Conservation (phyloP, 306 rosid genomes). For the Vicia villosa region DNA sequence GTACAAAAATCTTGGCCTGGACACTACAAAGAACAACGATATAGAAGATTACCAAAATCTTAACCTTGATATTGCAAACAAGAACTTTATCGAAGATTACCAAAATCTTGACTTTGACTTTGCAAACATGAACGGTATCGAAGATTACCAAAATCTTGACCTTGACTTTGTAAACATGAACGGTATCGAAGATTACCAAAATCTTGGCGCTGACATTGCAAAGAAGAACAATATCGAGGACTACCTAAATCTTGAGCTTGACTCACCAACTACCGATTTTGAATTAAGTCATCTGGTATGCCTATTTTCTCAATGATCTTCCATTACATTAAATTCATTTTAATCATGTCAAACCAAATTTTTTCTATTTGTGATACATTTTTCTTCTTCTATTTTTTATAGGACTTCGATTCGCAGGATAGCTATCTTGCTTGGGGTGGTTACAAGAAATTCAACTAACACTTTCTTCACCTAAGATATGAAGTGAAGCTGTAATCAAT, state of each 20-base stretch:
- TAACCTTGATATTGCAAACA: neutral
- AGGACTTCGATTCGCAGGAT: conserved; percentile 72
- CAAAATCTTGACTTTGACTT: conserved; percentile 59
- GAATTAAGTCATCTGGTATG: conserved; percentile 78
- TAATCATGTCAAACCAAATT: neutral
- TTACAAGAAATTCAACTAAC: conserved; percentile 44
- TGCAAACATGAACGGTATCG: conserved; percentile 59
- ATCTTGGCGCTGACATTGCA: too few relatives aligned
- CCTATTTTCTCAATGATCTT: conserved; percentile 2
- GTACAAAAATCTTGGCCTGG: conserved; percentile 30
- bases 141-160: conserved; percentile 37
- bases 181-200: neutral
- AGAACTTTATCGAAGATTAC: conserved; percentile 74
- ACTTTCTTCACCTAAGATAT: conserved; percentile 10
- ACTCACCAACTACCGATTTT: conserved; percentile 59
- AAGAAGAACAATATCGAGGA: too few relatives aligned
- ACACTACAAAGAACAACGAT: conserved; percentile 50
- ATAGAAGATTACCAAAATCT: conserved; percentile 56
- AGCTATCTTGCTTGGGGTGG: conserved; percentile 62
- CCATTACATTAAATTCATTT: conserved; percentile 4
- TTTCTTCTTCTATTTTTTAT: conserved; percentile 28
- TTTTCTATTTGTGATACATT: conserved; percentile 14
- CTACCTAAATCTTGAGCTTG: too few relatives aligned
- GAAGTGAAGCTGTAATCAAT: conserved; percentile 6
- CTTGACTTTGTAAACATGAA: neutral